Conservation (phyloP, 176 grass and related monocot genomes). For the Hordeum vulgare region DNA sequence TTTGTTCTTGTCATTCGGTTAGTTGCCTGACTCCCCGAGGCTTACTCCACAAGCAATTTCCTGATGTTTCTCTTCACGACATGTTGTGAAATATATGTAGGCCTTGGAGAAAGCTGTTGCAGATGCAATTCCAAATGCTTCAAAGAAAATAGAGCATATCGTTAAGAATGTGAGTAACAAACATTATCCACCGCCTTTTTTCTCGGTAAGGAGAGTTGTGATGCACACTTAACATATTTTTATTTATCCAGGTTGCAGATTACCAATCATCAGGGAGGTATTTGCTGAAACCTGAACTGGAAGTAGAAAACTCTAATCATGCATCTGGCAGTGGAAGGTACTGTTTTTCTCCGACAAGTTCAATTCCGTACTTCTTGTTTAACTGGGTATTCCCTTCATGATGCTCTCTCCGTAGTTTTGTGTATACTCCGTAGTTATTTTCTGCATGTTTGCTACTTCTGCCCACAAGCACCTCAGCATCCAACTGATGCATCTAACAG, state of each 20-base stretch:
- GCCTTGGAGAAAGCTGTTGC: conserved; percentile 88
- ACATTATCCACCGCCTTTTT: neutral
- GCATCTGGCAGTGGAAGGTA: conserved; percentile 57
- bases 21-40: neutral
- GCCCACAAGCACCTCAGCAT: conserved; percentile 24
- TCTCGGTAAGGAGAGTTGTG: neutral
- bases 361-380: neutral
- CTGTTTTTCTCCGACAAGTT: conserved; percentile 10
- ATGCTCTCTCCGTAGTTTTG: neutral
- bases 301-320: conserved; percentile 50
- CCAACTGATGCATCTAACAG: conserved; percentile 31
- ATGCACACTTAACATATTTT: conserved; percentile 13
- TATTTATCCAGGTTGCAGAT: conserved; percentile 70
- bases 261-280: conserved; percentile 75
- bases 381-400: neutral
- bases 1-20: conserved; percentile 8
- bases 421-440: conserved; percentile 5
- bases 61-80: conserved; percentile 11
- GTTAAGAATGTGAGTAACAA: conserved; percentile 77
- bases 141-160: conserved; percentile 74
- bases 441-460: conserved; percentile 36
- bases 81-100: conserved; percentile 38
- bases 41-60: neutral
- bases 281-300: conserved; percentile 74
- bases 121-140: conserved; percentile 51